Percentiles rank a stretch among this genome's conserved stretches.
Conservation (phyloP, 345 rosid genomes). For the Lepidium didymum region DNA sequence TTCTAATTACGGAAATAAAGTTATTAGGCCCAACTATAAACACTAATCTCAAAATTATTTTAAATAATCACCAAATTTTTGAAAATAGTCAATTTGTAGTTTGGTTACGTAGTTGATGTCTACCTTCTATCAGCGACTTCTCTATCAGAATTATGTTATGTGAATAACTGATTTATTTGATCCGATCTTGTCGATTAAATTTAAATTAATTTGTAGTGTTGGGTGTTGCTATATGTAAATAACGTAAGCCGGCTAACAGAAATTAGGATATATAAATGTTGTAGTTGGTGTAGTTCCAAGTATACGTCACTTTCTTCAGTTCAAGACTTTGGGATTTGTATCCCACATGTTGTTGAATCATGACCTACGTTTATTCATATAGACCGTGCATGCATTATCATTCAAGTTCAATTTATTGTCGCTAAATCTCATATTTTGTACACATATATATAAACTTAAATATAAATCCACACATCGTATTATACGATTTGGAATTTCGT, state of each 20-base stretch:
- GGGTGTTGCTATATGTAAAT: not conserved
- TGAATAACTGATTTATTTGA: too few species aligned
- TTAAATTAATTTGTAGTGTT: not conserved
- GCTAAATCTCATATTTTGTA: not conserved
- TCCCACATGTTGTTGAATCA: conserved; percentile 11
- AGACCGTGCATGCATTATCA: conserved; percentile 16
- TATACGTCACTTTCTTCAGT: conserved; percentile 12
- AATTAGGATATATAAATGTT: not conserved
- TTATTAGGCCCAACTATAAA: not conserved
- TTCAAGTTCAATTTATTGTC: not conserved
- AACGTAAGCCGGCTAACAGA: not conserved
- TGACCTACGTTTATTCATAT: not conserved
- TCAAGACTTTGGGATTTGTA: conserved; percentile 16
- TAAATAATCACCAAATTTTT: not conserved
- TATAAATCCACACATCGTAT: not conserved
- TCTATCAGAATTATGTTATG: too few species aligned
- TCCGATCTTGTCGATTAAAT: too few species aligned
- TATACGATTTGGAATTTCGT: not conserved
- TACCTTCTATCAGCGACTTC: too few species aligned
- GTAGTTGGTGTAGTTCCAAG: conserved; percentile 2
- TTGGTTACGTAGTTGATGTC: too few species aligned
- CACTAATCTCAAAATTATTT: not conserved
- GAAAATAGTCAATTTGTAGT: too few species aligned
- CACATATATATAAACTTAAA: not conserved
- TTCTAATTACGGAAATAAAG: not conserved